Percentiles rank a stretch among this genome's conserved stretches.
phyloP scores from a whole-genome alignment of 1,284 basidiomycete genomes.

The Agroathelia rolfsii region DNA sequence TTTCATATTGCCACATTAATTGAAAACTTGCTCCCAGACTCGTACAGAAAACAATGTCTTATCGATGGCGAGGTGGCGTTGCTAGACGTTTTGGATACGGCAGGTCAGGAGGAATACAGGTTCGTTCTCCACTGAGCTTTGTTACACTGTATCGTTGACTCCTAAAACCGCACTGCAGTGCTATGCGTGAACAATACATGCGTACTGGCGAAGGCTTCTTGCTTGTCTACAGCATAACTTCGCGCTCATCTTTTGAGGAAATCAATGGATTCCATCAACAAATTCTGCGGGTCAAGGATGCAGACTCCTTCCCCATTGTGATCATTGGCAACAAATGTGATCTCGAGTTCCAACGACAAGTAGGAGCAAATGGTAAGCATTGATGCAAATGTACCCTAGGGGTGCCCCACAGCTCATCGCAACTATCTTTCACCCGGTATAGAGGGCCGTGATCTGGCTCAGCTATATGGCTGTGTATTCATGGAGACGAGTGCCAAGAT shows the following conservation, averaged over 20 bases:
- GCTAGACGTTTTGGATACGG: constrained; percentile 96
- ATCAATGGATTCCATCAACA: constrained; percentile 98
- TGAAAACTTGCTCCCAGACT: constrained; percentile 43
- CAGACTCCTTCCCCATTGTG: constrained; percentile 95
- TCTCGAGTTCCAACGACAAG: constrained; percentile 95
- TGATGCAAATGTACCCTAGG: constrained; percentile 3
- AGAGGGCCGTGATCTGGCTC: constrained; percentile 97
- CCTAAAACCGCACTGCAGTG: constrained; percentile 35
- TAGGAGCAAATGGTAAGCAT: constrained; percentile 85
- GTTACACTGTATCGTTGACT: constrained; percentile 5
- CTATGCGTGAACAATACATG: constrained; percentile 98
- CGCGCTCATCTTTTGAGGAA: constrained; percentile 95
- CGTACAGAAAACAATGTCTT: constrained; percentile 91
- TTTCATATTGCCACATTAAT: constrained; percentile 3
- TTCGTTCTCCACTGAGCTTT: no score
- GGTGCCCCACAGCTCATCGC: not conserved
- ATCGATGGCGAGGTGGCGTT: constrained; percentile 98
- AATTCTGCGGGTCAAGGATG: constrained; percentile 94
- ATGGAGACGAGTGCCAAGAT: constrained; percentile 99
- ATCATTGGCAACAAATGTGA: constrained; percentile 99
- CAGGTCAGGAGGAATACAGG: constrained; percentile 99
- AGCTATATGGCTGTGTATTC: constrained; percentile 94
- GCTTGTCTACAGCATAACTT: constrained; percentile 98
- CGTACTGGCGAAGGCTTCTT: constrained; percentile 97
- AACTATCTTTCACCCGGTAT: constrained; percentile 8